Base-by-base conservation (phyloP, 306 rosid genomes). In the Vigna unguiculata region DNA sequence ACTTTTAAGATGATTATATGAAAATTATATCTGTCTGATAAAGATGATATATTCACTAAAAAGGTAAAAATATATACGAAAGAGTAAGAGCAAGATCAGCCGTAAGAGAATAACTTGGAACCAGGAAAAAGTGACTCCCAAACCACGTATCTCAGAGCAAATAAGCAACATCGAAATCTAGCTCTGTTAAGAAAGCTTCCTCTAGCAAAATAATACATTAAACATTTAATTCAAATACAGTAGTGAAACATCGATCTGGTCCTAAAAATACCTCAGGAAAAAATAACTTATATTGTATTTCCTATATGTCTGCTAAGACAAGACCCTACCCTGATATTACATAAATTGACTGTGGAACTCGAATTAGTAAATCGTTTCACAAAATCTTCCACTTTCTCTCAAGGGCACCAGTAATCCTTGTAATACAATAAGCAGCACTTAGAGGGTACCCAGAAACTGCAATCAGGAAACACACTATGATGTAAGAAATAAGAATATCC, bases 371-470 rank as follows among this genome's bases (percentile, higher is more conserved):
- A 66, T 47, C 20, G 61, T n/a, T 46, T 28, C 88, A 91, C 68
- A 85, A 61, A 60, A 92, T 83, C 62, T 86, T 85, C 95, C 91
- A 90, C 81, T 87, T 87, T 11, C 15, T 40, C 76, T 87, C 93
- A 53, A 90, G 51, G 36, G 93, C 90, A 25, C 51, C 72, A 51
- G 84, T 76, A 60, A 92, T 87, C 85, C 85, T 90, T 20, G 91
- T 16, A 57, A 88, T 85, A 51, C 97, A 92, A 75, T 67, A 82
- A 2, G 93, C 96, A 68, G 96, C 97, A 77, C 93, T 92, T 62
- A 88, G 74, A 22, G 93, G 93, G 72, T 86, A 92, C 7, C 81
- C 85, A 55, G 90, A 92, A 64, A 90, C 91, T 91, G 93, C 86
- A 78, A 60, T 48, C 73, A 81, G 51, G 30, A 78, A 80, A 52